Evolutionary conservation across 192 early-diverging fungal genomes (phyloP), one percentile per base, ranked within the genome.

Genomic region (Rhizophagus prolifer): DNA sequence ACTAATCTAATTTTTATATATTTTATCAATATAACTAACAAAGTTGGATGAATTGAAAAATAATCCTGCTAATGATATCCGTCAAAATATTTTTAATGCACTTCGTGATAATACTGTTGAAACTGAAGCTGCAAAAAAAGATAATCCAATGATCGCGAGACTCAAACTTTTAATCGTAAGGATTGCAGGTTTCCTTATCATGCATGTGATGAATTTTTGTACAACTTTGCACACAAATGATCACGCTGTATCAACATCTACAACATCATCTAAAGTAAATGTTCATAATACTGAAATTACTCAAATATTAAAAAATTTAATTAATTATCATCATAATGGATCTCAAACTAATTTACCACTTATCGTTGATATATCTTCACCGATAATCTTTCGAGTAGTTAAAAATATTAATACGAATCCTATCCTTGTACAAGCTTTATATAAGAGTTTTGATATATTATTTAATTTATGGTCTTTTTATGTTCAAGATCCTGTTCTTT

Each of bases 121-220:
- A 59, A 75, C 72, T 72, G 65, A 80, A 67, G 9, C 59, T 73
- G 26, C 79, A 1, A 79, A 77, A 71, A 84, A 83, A 80, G 79
- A 88, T 44, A 89, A 87, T 34, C 87, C 84, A 9, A 84, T 87
- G 70, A 87, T 88, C 69, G 88, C 83, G 2, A 81, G 88, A 59
- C 74, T 91, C 31, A 91, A 91, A 79, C 77, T 91, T 14, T 77
- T 88, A 19, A 79, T 91, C 58, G 76, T 81, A 72, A 75, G 82
- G 81, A 90, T 91, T 63, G 79, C 88, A 19, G 89, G 90, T 26
- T 90, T 91, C 75, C 81, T 90, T 21, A 82, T 84, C 21, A 87
- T 91, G 86, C 89, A 91, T 75, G 74, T 90, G 30, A 86, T 90
- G 78, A 87, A 88, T 63, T 75, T 90, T 64, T 86, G 87, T 71